phyloP scores from a whole-genome alignment of 176 grass and related monocot species.

The Elymus sibiricus region DNA sequence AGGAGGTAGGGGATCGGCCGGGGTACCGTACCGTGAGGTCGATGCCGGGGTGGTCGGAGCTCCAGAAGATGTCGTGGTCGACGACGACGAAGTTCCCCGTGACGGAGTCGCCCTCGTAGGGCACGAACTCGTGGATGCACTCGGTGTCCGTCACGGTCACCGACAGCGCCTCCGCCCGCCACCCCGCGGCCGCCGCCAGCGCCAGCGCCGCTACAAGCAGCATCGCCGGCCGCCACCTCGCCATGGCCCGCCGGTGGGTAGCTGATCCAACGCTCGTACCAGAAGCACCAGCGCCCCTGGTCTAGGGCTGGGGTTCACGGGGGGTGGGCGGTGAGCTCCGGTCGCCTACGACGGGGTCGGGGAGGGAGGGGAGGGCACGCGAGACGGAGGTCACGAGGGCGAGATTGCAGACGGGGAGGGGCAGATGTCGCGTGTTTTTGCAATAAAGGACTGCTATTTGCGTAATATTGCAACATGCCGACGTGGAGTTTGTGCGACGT shows the following conservation, averaged over 20 bases:
- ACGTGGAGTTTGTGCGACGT: not conserved
- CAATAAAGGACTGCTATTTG: conserved; percentile 21
- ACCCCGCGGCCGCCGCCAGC: conserved; percentile 23
- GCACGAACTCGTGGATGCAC: conserved; percentile 97
- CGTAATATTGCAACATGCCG: not conserved
- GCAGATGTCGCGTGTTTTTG: conserved; percentile 29
- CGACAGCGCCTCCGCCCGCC: conserved; percentile 54
- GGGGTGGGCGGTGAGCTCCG: not conserved
- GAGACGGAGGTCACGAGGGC: not conserved
- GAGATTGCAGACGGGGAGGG: conserved; percentile 11
- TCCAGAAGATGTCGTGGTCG: conserved; percentile 98
- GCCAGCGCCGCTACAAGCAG: conserved; percentile 31
- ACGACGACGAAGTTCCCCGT: conserved; percentile 98
- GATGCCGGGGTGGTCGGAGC: conserved; percentile 94
- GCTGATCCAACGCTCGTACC: not conserved
- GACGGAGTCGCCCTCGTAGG: conserved; percentile 90
- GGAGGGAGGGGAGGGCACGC: not conserved
- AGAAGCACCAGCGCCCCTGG: not conserved
- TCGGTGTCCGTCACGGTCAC: conserved; percentile 87
- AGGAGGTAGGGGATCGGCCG: not conserved
- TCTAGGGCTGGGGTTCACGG: not conserved
- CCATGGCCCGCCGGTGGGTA: conserved; percentile 23
- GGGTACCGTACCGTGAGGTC: conserved; percentile 56
- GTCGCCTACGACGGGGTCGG: not conserved
- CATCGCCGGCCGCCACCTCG: conserved; percentile 27